phyloP scores from a whole-genome alignment of 1,139 yeast species.

The Zygosaccharomyces pseudobailii region DNA sequence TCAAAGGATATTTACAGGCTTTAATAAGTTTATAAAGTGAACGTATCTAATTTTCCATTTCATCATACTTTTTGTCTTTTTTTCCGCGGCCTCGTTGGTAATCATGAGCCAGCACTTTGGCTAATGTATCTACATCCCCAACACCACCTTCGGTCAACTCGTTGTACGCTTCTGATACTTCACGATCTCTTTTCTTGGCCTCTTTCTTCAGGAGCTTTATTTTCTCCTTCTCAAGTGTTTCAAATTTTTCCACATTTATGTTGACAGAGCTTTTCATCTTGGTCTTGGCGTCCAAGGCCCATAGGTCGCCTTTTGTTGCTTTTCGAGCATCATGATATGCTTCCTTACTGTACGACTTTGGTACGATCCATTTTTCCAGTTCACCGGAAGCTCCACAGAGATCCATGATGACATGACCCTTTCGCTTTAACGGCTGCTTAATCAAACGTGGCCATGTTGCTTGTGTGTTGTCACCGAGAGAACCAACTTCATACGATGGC shows the following conservation, averaged over 20 bases:
- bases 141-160: slow-evolving; percentile 10
- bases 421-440: slow-evolving; percentile 67
- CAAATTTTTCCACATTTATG: slow-evolving; percentile 27
- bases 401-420: slow-evolving; percentile 76
- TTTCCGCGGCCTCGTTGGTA: slow-evolving; percentile 12
- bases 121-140: slow-evolving; percentile 13
- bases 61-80: slow-evolving; percentile 11
- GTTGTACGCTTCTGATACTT: slow-evolving; percentile 18
- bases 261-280: slow-evolving; percentile 36
- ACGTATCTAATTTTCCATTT: slow-evolving; percentile 1
- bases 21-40: background rate
- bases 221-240: slow-evolving; percentile 30
- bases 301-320: slow-evolving; percentile 75
- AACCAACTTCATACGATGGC: slow-evolving; percentile 16
- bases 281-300: slow-evolving; percentile 79
- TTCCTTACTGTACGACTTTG: slow-evolving; percentile 71
- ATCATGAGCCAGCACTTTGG: slow-evolving; percentile 17
- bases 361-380: slow-evolving; percentile 81
- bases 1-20: background rate
- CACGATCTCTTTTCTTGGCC: slow-evolving; percentile 20
- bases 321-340: slow-evolving; percentile 89
- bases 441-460: slow-evolving; percentile 71
- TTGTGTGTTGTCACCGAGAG: slow-evolving; percentile 33
- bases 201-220: slow-evolving; percentile 23
- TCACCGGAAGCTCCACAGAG: slow-evolving; percentile 77